Conservation (phyloP, 164 flowering plant species). For the Nymphaea thermarum region DNA sequence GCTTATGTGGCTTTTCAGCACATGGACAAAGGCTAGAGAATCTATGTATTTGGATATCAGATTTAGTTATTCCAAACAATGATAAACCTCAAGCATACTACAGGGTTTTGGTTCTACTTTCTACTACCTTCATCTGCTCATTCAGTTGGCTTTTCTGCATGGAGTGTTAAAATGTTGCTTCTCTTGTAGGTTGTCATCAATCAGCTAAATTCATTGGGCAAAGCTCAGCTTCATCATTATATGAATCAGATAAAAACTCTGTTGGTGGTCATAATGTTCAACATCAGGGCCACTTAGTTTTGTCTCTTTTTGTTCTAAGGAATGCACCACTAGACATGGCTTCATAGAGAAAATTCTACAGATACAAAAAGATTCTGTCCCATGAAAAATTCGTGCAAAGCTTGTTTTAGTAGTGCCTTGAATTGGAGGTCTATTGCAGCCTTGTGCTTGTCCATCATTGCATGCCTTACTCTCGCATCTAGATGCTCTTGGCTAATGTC, state of each 20-base stretch:
- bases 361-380: too few relatives aligned
- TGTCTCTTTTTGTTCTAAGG: too few relatives aligned
- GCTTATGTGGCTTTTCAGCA: constrained; percentile 37
- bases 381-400: too few relatives aligned
- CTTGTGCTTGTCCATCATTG: too few relatives aligned
- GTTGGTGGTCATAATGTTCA: constrained; percentile 12
- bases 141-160: not conserved
- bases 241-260: constrained; percentile 31
- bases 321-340: too few relatives aligned
- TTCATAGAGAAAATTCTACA: too few relatives aligned
- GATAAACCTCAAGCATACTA: constrained; percentile 71
- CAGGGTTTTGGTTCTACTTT: constrained; percentile 36
- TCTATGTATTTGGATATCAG: constrained; percentile 72
- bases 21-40: constrained; percentile 71
- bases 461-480: too few relatives aligned
- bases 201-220: constrained; percentile 65
- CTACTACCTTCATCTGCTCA: not conserved
- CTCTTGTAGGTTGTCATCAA: constrained; percentile 64
- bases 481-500: too few relatives aligned
- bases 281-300: too few relatives aligned
- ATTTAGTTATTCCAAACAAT: constrained; percentile 51
- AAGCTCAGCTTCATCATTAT: constrained; percentile 16
- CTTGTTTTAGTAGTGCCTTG: too few relatives aligned
- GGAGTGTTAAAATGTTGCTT: not conserved
- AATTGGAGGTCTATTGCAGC: too few relatives aligned